These are phyloP conservation scores for Backusella sp. DNA, from an alignment of 192 early-diverging fungal species.

Conservation along the genomic window DNA sequence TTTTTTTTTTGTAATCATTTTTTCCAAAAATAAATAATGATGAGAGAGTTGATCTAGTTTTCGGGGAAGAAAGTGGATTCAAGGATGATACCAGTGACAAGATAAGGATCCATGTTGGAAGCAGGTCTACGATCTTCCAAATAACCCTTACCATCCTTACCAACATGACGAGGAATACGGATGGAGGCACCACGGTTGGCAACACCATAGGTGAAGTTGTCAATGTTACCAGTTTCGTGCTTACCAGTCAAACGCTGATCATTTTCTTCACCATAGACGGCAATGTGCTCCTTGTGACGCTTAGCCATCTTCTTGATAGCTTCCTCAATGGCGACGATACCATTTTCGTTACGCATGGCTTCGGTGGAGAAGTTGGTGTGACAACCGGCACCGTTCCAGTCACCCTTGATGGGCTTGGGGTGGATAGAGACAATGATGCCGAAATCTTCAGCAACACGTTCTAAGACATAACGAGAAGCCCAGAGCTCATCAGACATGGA, in stretches of 20 bases:
- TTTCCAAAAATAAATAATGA: not conserved
- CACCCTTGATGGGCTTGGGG: conserved; percentile 58
- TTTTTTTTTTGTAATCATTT: not conserved
- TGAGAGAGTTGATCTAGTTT: not conserved
- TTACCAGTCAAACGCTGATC: conserved; percentile 52
- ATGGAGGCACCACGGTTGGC: conserved; percentile 59
- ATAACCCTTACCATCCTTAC: conserved; percentile 52
- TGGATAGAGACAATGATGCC: conserved; percentile 51
- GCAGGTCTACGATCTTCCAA: conserved; percentile 56
- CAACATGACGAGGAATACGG: conserved; percentile 56
- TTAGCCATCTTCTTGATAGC: conserved; percentile 49
- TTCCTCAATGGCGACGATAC: conserved; percentile 48
- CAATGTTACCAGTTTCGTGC: conserved; percentile 55
- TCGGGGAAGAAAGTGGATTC: conserved; percentile 37
- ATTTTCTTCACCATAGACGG: conserved; percentile 58
- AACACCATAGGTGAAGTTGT: conserved; percentile 49
- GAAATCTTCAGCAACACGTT: conserved; percentile 60
- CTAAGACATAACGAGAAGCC: conserved; percentile 49
- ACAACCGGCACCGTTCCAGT: conserved; percentile 60
- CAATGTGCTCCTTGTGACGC: conserved; percentile 50
- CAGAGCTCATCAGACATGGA: conserved; percentile 53
- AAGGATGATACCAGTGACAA: conserved; percentile 49
- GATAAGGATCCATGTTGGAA: conserved; percentile 58
- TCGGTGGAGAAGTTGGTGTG: conserved; percentile 56
- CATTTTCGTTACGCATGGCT: conserved; percentile 48